A percentile compares a stretch with the other conserved stretches of the same genome.
These are phyloP conservation scores for Eutrema yunnanense DNA, from an alignment of 345 rosid genomes.

Conservation along the genomic window DNA sequence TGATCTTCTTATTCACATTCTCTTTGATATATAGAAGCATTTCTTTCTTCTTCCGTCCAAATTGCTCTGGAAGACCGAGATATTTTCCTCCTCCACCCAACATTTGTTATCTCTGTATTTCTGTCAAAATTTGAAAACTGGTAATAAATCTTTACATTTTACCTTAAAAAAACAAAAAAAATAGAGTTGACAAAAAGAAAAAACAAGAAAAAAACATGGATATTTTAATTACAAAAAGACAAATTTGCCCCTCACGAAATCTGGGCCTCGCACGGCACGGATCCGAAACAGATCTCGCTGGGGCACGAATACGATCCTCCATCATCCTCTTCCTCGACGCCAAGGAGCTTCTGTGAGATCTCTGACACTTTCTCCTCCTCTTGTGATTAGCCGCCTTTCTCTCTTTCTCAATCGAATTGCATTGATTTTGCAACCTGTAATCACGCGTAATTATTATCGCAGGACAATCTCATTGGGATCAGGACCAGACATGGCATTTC, in stretches of 20 bases:
- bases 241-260: not conserved
- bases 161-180: no score
- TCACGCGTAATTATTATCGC: not conserved
- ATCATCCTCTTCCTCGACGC: slow-evolving; percentile 1
- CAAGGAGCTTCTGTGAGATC: slow-evolving; percentile 8
- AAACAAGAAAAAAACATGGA: not conserved
- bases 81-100: no score
- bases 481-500: slow-evolving; percentile 67
- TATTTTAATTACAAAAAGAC: not conserved
- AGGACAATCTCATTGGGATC: not conserved
- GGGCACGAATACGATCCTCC: slow-evolving; percentile 1
- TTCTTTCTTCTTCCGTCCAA: no score
- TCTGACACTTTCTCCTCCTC: not conserved
- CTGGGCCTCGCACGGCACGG: slow-evolving; percentile 10
- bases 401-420: not conserved
- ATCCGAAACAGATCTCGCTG: not conserved
- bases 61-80: no score
- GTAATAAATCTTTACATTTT: no score
- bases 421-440: not conserved
- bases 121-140: no score
- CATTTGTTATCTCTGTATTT: no score
- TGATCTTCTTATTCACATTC: no score
- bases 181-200: not conserved
- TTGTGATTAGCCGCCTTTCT: not conserved
- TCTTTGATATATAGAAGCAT: no score